Evolutionary conservation across 1,284 basidiomycete genomes (phyloP), one percentile per base, ranked within the genome.

Genomic region (Coniferiporia sulphurascens): DNA sequence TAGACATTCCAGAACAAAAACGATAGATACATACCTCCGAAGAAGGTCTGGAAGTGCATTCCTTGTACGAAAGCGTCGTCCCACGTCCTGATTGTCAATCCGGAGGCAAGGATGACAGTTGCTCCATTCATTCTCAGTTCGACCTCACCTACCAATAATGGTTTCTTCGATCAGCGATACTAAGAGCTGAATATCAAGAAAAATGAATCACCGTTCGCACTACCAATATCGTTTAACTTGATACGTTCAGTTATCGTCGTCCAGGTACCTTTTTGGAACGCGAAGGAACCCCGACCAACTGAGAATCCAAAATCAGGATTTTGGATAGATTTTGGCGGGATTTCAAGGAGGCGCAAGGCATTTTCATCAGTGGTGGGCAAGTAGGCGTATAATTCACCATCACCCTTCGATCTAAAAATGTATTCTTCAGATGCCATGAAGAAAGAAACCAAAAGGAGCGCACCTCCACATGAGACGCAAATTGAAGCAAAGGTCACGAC

Each of bases 1-100:
- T 41, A 35, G 8, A 19, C 10, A 21, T 19, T 46, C 21, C 3
- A 13, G 17, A 10, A 34, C 13, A 43, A 22, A 12, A 27, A 3
- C 8, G 44, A 17, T 10, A 27, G 3, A 41, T 56, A 55, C 56
- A 32, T 32, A 69, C 69, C 70, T 51, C 73, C 75, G 57, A 78
- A 78, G 69, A 78, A 78, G 15, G 75, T 76, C 65, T 77, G 66
- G 44, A 69, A 67, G 51, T 71, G 69, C 7, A 68, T 63, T 6
- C 69, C 69, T 36, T 67, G 64, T 43, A 70, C 57, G 10, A 59
- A 41, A 15, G 65, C 61, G 2, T 65, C 55, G 8, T 52, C 38
- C 22, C 61, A 56, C 9, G 62, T 61, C 43, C 69, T 63, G 4
- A 68, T 58, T 4, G 62, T 60, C 10, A 71, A 52, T 1, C 65